Conservation (phyloP, 371 early-diverging fungal genomes). For the Paramicrosporidium saccamoebae region DNA sequence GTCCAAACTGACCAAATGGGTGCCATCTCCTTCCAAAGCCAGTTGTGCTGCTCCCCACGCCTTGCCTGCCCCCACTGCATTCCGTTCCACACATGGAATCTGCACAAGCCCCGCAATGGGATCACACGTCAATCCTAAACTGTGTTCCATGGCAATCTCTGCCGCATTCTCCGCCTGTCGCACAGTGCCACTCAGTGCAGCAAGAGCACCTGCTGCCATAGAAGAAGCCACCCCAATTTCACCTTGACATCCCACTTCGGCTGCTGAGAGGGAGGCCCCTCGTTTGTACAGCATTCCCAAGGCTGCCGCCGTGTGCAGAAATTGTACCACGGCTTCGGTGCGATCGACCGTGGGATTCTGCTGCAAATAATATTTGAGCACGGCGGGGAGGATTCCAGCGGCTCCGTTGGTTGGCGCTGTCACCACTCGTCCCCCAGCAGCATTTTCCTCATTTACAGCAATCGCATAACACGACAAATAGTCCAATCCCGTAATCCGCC, state of each 20-base stretch:
- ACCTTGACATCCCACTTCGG: constrained; percentile 83
- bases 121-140: constrained; percentile 72
- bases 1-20: constrained; percentile 56
- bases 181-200: constrained; percentile 69
- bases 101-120: constrained; percentile 69
- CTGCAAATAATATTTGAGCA: constrained; percentile 71
- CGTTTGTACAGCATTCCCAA: constrained; percentile 86
- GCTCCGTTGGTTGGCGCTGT: constrained; percentile 81
- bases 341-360: constrained; percentile 47
- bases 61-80: constrained; percentile 75
- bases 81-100: constrained; percentile 87
- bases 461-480: constrained; percentile 75
- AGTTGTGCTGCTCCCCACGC: constrained; percentile 77
- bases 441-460: constrained; percentile 88
- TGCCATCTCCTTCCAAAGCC: constrained; percentile 62
- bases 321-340: constrained; percentile 72
- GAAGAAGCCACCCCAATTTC: constrained; percentile 70
- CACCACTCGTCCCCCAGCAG: constrained; percentile 69
- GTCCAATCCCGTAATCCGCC: constrained; percentile 72
- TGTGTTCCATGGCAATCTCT: constrained; percentile 87
- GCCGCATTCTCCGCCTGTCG: constrained; percentile 78
- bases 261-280: constrained; percentile 69
- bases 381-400: constrained; percentile 72
- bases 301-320: constrained; percentile 58
- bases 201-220: constrained; percentile 77